Base-by-base conservation (phyloP, 2,329 filamentous ascomycete species). In the Colletotrichum brevisporum region DNA sequence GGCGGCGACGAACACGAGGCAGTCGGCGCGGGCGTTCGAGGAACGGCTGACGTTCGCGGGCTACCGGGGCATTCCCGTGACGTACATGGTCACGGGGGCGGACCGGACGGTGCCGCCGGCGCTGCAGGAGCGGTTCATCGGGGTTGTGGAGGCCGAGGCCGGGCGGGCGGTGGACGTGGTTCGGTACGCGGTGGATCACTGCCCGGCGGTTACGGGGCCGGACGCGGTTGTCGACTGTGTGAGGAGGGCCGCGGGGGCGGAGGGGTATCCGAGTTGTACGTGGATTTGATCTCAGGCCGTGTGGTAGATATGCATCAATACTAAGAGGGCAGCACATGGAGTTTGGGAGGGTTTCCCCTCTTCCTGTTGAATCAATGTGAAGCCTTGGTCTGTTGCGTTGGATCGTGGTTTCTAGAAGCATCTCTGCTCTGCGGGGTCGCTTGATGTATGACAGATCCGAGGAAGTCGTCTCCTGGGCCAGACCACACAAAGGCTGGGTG, bases 81-180 rank as follows among this genome's bases (percentile, higher is more conserved):
- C 50, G 13, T 54, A 50, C 31, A 51, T 62, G 56, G 21, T 57
- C 6, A 18, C 16, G 26, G 58, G 16, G 5, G 21, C 47, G 43
- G 58, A 63, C 39, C 6, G 18, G 43, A 21, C 15, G 27, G 26
- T 63, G 54, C 45, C 54, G 39, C 27, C n/a, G 41, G 15, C 18
- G 18, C 13, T 63, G 31, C 45, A 60, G 55, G 53, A 60, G 54
- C 53, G 18, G 24, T 57, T 55, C 59, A 24, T 48, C 54, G 27
- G 51, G 41, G 26, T 36, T 36, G 51, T 63, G 21, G 68, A 51
- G 68, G 45, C 41, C 18, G 60, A 53, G 27, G 57, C 48, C 21
- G 67, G 64, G 16, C 43, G 53, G 43, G 16, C 48, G 9, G 58
- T 70, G 39, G 64, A 67, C 18, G 54, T 47, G 15, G 15, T 59